Base-by-base conservation (phyloP, 495 filamentous ascomycete species). In the Penicillium manginii region DNA sequence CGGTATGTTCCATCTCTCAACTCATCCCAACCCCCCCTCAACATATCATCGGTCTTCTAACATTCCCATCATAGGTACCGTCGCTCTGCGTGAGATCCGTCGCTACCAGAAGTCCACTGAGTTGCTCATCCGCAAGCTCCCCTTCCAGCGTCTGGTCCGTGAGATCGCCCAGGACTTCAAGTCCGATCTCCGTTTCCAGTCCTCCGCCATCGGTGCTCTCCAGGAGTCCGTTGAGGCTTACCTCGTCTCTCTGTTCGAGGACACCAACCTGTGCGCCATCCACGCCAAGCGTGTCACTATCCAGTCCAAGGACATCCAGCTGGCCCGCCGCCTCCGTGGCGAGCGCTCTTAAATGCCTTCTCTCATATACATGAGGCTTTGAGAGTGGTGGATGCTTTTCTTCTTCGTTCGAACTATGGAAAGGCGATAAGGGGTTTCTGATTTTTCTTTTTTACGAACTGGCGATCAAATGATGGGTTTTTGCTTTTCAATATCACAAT, bases 11-110 rank as follows among this genome's bases (percentile, higher is more conserved):
- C 22, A 21, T 12, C n/a, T 11, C 29, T 47, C 32, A 18, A 6
- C 29, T 47, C 32, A 18, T 35, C 26, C 29, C n/a, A 29, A 4
- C 4, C 6, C 14, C 4, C 12, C 48, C 54, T 37, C 49, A 58
- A 50, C 22, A 14, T n/a, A 17, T 63, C 33, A 43, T 9, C 15
- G 7, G n/a, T 43, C 40, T 43, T 43, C 75, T 84, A 74, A 80
- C 60, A 61, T 19, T 33, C 4, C 26, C 23, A 57, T 65, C 26
- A 3, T n/a, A 86, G 86, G 87, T 84, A 99, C 94, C 84, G 94
- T 99, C 89, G 94, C 94, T 93, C 94, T 99, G 70, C 94, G 94
- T 93, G 94, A 99, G 85, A 99, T 99, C 78, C 96, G 94, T 93
- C 94, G 94, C 75, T 99, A 99, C 88, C 94, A 99, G 88, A 99